These are phyloP conservation scores for Plasmodium berghei DNA, from an alignment of 169 alveolate genomes.

Conservation along the genomic window DNA sequence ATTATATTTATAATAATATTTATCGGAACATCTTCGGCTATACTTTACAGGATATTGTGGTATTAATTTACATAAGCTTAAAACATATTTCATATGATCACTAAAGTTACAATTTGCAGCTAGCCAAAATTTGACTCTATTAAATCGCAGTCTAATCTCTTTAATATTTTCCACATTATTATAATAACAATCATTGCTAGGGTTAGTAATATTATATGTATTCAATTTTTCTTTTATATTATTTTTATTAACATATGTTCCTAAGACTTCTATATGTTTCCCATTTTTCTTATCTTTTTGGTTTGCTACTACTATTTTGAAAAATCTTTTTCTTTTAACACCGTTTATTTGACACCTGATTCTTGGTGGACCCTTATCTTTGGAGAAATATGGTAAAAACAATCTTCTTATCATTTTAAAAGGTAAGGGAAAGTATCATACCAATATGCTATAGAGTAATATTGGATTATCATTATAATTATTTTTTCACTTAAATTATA, in stretches of 20 bases:
- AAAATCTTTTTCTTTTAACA: slow-evolving; percentile 85
- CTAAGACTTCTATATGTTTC: slow-evolving; percentile 91
- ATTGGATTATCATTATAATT: too few species aligned
- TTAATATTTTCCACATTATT: slow-evolving; percentile 78
- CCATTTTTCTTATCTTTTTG: slow-evolving; percentile 92
- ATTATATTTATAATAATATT: slow-evolving; percentile 60
- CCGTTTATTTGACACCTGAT: slow-evolving; percentile 87
- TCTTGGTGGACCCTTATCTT: slow-evolving; percentile 86
- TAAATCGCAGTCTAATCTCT: slow-evolving; percentile 89
- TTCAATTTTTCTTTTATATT: slow-evolving; percentile 77
- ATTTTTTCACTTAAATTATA: too few species aligned
- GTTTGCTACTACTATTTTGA: slow-evolving; percentile 89
- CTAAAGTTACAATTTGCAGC: slow-evolving; percentile 89
- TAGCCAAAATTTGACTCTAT: slow-evolving; percentile 90
- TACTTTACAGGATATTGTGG: slow-evolving; percentile 72
- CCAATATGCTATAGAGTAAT: too few species aligned
- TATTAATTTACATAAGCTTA: slow-evolving; percentile 72
- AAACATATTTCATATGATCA: slow-evolving; percentile 69
- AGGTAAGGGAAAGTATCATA: background rate
- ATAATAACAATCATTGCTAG: slow-evolving; percentile 78
- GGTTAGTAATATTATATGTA: slow-evolving; percentile 81
- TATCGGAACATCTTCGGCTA: slow-evolving; percentile 68
- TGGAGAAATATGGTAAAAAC: slow-evolving; percentile 84
- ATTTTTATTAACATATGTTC: slow-evolving; percentile 82
- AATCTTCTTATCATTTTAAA: slow-evolving; percentile 80